phyloP scores from a whole-genome alignment of 192 early-diverging fungal genomes.

The Mortierella hygrophila region DNA sequence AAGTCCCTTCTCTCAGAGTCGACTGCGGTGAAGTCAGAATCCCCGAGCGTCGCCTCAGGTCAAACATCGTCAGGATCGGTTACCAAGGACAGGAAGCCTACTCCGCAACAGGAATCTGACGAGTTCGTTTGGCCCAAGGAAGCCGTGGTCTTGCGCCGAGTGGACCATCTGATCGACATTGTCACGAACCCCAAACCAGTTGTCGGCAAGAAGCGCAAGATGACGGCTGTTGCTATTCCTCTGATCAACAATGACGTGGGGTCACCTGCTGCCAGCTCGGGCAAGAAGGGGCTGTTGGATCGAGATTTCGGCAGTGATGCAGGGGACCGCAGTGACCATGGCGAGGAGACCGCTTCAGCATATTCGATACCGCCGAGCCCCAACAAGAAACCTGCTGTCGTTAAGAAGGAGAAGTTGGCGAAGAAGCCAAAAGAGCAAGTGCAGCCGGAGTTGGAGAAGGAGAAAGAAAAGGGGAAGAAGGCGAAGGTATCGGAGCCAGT shows the following conservation, averaged over 20 bases:
- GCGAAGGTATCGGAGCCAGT: neutral
- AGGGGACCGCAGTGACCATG: slow-evolving; percentile 18
- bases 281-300: neutral
- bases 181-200: slow-evolving; percentile 63
- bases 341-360: neutral
- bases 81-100: slow-evolving; percentile 3
- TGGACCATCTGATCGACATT: slow-evolving; percentile 66
- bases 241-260: neutral
- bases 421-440: neutral
- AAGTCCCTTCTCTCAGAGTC: neutral
- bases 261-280: neutral
- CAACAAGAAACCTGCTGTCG: slow-evolving; percentile 14
- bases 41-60: neutral
- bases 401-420: neutral
- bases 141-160: slow-evolving; percentile 63
- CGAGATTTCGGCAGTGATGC: slow-evolving; percentile 12
- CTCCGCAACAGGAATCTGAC: slow-evolving; percentile 33
- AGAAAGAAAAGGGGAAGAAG: slow-evolving; percentile 7
- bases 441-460: neutral
- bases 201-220: slow-evolving; percentile 51
- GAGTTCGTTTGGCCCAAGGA: slow-evolving; percentile 67
- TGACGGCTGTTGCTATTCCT: neutral
- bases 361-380: slow-evolving; percentile 11
- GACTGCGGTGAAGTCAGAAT: neutral
- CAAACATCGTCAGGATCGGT: neutral